Conservation (phyloP, 2,329 filamentous ascomycete genomes). For the Trichoderma atrobrunneum region DNA sequence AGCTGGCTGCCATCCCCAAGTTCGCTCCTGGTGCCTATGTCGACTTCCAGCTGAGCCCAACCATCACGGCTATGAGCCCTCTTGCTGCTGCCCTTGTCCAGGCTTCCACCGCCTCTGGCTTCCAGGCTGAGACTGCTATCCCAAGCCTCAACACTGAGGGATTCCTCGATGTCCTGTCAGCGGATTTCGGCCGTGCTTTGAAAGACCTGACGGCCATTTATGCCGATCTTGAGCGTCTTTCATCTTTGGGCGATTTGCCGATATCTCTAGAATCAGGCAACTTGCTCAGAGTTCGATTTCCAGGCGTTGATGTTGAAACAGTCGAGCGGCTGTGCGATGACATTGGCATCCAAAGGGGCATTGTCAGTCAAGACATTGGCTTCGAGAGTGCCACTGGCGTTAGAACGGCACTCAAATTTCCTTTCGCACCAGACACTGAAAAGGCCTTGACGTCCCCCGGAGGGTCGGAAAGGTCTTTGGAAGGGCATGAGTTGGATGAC, state of each 20-base stretch:
- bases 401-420: constrained; percentile 76
- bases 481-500: constrained; percentile 42
- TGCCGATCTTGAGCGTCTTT: constrained; percentile 76
- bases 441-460: constrained; percentile 45
- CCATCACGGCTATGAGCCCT: constrained; percentile 81
- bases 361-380: constrained; percentile 71
- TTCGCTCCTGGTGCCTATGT: constrained; percentile 72
- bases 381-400: constrained; percentile 68
- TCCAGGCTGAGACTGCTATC: constrained; percentile 40
- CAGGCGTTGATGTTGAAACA: constrained; percentile 79
- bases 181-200: constrained; percentile 82
- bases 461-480: constrained; percentile 46
- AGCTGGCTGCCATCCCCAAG: constrained; percentile 59
- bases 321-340: constrained; percentile 84
- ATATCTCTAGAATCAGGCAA: constrained; percentile 67
- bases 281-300: constrained; percentile 78
- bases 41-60: constrained; percentile 85
- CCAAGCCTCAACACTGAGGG: constrained; percentile 76
- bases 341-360: constrained; percentile 75
- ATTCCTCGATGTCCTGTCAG: constrained; percentile 78
- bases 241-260: constrained; percentile 77
- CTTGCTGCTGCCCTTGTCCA: constrained; percentile 57
- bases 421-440: constrained; percentile 66
- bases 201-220: constrained; percentile 78
- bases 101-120: constrained; percentile 42